Evolutionary conservation across 768 basidiomycete species (phyloP).

Genomic region (Hygrocybe punicea): DNA sequence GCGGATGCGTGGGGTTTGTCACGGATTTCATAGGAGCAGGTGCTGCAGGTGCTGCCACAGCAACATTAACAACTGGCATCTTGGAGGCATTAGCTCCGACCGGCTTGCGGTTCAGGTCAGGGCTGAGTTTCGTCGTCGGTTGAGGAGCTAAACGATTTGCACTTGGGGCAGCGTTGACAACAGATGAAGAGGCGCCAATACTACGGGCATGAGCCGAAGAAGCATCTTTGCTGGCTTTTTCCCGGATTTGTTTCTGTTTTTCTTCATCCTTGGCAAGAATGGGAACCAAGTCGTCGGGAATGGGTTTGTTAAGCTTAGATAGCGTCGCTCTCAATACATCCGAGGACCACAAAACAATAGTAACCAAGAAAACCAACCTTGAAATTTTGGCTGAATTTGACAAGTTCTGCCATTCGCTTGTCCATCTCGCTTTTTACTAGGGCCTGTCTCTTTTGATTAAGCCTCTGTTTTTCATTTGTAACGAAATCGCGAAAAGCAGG

Average conservation of each 20-base stretch:
- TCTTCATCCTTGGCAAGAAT: constrained; percentile 93
- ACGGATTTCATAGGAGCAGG: constrained; percentile 21
- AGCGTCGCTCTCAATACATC: background rate
- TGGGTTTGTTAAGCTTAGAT: constrained; percentile 82
- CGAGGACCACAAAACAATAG: background rate
- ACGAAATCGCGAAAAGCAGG: constrained; percentile 92
- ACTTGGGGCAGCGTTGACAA: constrained; percentile 41
- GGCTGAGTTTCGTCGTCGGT: constrained; percentile 2
- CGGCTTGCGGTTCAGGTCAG: constrained; percentile 24
- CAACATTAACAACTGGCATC: constrained; percentile 17
- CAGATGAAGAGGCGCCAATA: constrained; percentile 60
- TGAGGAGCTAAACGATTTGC: constrained; percentile 19
- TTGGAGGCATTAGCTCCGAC: constrained; percentile 14
- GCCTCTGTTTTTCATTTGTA: constrained; percentile 81
- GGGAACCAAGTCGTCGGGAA: constrained; percentile 89
- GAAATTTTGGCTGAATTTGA: constrained; percentile 92
- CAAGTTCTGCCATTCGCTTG: constrained; percentile 86
- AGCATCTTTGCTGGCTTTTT: constrained; percentile 71
- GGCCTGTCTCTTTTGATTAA: constrained; percentile 88
- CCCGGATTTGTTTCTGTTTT: constrained; percentile 78
- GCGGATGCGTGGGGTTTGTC: constrained; percentile 26
- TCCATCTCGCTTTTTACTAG: constrained; percentile 92
- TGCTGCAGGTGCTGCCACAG: constrained; percentile 16
- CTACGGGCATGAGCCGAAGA: constrained; percentile 61
- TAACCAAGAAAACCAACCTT: constrained; percentile 54